Evolutionary conservation across 2,329 filamentous ascomycete genomes (phyloP).

Genomic region (Pseudopithomyces chartarum): DNA sequence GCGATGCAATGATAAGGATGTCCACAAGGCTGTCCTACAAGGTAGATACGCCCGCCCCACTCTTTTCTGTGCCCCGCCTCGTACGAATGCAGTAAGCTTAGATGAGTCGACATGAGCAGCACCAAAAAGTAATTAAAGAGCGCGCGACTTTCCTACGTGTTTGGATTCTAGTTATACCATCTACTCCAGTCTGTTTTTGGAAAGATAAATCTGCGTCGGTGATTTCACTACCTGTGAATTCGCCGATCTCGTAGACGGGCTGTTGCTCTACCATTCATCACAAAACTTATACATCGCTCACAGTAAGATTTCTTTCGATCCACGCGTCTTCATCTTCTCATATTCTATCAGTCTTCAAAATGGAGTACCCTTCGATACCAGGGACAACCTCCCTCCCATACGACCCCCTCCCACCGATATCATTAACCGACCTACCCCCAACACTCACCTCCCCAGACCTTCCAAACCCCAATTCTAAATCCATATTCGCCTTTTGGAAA

Average conservation of each 20-base stretch:
- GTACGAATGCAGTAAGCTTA: not conserved
- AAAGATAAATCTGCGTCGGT: too few relatives aligned
- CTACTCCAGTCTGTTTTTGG: too few relatives aligned
- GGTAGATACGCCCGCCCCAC: not conserved
- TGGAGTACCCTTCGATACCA: conserved; percentile 22
- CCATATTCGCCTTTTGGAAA: conserved; percentile 66
- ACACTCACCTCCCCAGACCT: conserved; percentile 27
- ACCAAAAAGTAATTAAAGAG: not conserved
- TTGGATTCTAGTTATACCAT: too few relatives aligned
- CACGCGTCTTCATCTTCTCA: not conserved
- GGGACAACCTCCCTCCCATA: conserved; percentile 10
- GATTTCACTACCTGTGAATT: too few relatives aligned
- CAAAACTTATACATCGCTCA: too few relatives aligned
- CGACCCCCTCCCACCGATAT: conserved; percentile 4
- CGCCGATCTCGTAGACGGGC: too few relatives aligned
- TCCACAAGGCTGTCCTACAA: not conserved
- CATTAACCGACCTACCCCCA: conserved; percentile 6
- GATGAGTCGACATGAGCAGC: conserved; percentile 2
- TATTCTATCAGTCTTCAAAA: not conserved
- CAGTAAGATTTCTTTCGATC: too few relatives aligned
- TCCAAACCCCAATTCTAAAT: conserved; percentile 54
- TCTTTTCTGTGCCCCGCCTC: not conserved
- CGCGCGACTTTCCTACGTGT: not conserved
- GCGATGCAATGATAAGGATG: not conserved
- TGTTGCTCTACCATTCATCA: too few relatives aligned